Evolutionary conservation across 2,329 filamentous ascomycete genomes (phyloP).

Genomic region (Pezizomycotina sp.): DNA sequence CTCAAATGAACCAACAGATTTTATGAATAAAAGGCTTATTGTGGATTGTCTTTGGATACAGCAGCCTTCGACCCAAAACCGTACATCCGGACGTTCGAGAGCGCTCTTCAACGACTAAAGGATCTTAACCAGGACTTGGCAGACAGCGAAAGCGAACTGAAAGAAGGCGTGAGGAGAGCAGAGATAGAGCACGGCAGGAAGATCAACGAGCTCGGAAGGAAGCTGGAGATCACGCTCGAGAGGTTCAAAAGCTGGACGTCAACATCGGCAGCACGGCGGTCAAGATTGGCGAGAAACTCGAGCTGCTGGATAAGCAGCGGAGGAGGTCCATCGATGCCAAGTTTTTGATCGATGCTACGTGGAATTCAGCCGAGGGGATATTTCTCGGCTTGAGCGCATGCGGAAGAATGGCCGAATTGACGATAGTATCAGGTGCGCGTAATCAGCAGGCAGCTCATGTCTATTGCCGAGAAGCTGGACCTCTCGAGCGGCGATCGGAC

Average conservation of each 20-base stretch:
- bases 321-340: constrained; percentile 81
- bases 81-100: constrained; percentile 84
- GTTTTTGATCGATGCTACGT: constrained; percentile 91
- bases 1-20: neutral
- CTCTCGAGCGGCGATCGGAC: constrained; percentile 50
- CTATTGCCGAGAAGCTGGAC: constrained; percentile 84
- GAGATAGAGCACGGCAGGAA: constrained; percentile 87
- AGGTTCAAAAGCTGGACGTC: constrained; percentile 82
- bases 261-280: constrained; percentile 82
- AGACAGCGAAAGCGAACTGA: constrained; percentile 74
- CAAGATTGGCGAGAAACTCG: constrained; percentile 81
- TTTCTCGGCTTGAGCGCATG: constrained; percentile 77
- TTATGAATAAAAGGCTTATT: neutral
- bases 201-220: constrained; percentile 67
- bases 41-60: constrained; percentile 23
- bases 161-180: constrained; percentile 75
- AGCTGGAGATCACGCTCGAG: constrained; percentile 80
- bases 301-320: constrained; percentile 85
- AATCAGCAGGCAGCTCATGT: constrained; percentile 81
- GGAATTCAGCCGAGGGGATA: constrained; percentile 73
- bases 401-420: constrained; percentile 70
- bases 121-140: constrained; percentile 61
- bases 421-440: constrained; percentile 89
- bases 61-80: constrained; percentile 82
- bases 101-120: constrained; percentile 38